Conservation (phyloP, 1,284 basidiomycete species). For the Ustanciosporium gigantosporum region DNA sequence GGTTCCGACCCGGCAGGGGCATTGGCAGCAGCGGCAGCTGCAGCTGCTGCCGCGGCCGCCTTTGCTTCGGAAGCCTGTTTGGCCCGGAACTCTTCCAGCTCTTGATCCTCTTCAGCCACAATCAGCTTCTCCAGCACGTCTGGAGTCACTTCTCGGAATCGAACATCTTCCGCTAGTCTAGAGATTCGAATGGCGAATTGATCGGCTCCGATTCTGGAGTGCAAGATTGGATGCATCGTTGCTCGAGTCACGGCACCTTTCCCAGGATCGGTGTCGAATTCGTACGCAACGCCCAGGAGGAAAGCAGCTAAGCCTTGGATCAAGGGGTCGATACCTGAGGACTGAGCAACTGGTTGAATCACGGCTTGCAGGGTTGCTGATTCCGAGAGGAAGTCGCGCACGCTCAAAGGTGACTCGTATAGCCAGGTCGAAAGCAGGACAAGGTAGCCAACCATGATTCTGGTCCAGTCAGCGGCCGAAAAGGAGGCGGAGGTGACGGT, state of each 20-base stretch:
- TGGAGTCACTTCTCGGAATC: constrained; percentile 85
- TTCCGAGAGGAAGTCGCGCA: constrained; percentile 83
- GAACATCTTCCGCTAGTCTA: constrained; percentile 82
- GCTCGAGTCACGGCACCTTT: constrained; percentile 41
- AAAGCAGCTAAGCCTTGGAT: constrained; percentile 90
- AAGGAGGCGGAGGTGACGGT: constrained; percentile 14
- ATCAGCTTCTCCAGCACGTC: constrained; percentile 65
- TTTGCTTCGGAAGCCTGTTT: constrained; percentile 25
- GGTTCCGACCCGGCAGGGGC: constrained; percentile 4
- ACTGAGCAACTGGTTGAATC: constrained; percentile 90
- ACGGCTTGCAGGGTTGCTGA: constrained; percentile 77
- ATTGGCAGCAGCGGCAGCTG: constrained; percentile 17
- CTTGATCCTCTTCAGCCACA: constrained; percentile 21
- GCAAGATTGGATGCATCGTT: constrained; percentile 70
- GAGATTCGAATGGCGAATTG: constrained; percentile 84
- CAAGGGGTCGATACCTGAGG: constrained; percentile 78
- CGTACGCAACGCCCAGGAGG: constrained; percentile 86
- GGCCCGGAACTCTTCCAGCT: constrained; percentile 52
- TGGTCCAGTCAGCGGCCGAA: constrained; percentile 70
- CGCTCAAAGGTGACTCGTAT: constrained; percentile 90
- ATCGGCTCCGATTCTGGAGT: constrained; percentile 79
- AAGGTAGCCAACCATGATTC: constrained; percentile 83
- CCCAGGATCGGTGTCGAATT: constrained; percentile 50
- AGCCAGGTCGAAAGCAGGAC: constrained; percentile 85
- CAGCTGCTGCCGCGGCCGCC: constrained; percentile 18